Evolutionary conservation across 2,329 filamentous ascomycete species (phyloP).

Genomic region (Coniochaeta sp.): DNA sequence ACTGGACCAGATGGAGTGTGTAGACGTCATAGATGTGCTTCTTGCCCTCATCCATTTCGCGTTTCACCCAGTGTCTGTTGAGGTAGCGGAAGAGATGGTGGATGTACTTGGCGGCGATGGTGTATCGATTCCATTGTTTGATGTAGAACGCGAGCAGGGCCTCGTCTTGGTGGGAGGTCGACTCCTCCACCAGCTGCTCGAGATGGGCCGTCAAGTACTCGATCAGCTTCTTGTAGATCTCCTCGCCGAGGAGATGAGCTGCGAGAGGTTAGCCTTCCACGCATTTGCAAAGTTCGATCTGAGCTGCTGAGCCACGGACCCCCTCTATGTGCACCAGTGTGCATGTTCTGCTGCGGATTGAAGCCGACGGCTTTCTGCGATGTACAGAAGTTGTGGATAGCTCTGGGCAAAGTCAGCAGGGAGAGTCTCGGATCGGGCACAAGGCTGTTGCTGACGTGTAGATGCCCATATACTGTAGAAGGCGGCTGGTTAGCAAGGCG

Average conservation of each 20-base stretch:
- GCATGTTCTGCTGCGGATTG: slow-evolving; percentile 29
- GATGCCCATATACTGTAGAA: slow-evolving; percentile 77
- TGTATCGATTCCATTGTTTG: slow-evolving; percentile 93
- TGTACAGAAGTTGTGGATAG: slow-evolving; percentile 98
- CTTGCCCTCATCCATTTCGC: slow-evolving; percentile 97
- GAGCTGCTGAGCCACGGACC: slow-evolving; percentile 38
- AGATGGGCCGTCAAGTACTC: slow-evolving; percentile 78
- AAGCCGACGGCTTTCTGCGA: slow-evolving; percentile 86
- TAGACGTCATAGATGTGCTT: slow-evolving; percentile 98
- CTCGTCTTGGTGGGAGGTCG: slow-evolving; percentile 78
- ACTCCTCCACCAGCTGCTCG: slow-evolving; percentile 59
- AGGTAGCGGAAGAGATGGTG: slow-evolving; percentile 95
- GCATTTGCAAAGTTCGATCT: background rate
- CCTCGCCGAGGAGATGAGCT: slow-evolving; percentile 93
- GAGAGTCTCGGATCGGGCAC: background rate
- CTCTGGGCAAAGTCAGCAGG: slow-evolving; percentile 39
- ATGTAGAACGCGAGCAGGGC: slow-evolving; percentile 90
- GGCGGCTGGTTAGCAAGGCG: slow-evolving; percentile 8
- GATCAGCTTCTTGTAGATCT: slow-evolving; percentile 88
- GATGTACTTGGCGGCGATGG: slow-evolving; percentile 91
- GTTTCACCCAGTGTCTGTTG: slow-evolving; percentile 97
- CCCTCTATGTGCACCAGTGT: slow-evolving; percentile 59
- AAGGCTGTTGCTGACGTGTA: slow-evolving; percentile 60
- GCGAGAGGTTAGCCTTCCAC: slow-evolving; percentile 4
- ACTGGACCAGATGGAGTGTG: slow-evolving; percentile 90